Evolutionary conservation across 768 basidiomycete genomes (phyloP).

Genomic region (Termitomyces eurrhizus): DNA sequence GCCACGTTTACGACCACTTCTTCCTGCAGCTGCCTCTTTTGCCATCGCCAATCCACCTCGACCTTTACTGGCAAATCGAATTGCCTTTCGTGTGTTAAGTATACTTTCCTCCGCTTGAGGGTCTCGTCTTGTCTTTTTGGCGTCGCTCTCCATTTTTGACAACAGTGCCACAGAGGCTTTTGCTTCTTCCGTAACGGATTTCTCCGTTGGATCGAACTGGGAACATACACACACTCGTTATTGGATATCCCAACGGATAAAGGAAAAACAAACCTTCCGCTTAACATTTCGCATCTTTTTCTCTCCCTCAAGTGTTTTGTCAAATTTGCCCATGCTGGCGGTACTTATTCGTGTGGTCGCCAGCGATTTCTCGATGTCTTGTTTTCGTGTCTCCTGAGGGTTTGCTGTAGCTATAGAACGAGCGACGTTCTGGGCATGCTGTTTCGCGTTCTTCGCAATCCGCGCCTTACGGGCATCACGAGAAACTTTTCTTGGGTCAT

Average conservation of each 20-base stretch:
- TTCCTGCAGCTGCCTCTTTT: slow-evolving; percentile 31
- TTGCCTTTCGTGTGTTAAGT: slow-evolving; percentile 87
- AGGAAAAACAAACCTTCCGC: slow-evolving; percentile 68
- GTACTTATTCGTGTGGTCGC: slow-evolving; percentile 79
- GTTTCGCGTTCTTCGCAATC: slow-evolving; percentile 80
- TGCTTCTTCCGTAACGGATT: slow-evolving; percentile 61
- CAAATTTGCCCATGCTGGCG: slow-evolving; percentile 94
- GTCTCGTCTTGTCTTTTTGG: slow-evolving; percentile 55
- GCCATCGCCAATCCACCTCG: slow-evolving; percentile 59
- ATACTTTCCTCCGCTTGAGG: slow-evolving; percentile 48
- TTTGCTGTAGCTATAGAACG: slow-evolving; percentile 38
- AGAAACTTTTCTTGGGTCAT: slow-evolving; percentile 74
- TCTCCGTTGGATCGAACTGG: slow-evolving; percentile 85
- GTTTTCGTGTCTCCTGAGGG: slow-evolving; percentile 52
- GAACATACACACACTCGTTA: not conserved
- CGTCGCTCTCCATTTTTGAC: slow-evolving; percentile 67
- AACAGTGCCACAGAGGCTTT: slow-evolving; percentile 72
- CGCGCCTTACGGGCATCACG: slow-evolving; percentile 78
- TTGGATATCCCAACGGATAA: not conserved
- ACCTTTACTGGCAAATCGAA: slow-evolving; percentile 70
- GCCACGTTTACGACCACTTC: slow-evolving; percentile 24
- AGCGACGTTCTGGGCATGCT: slow-evolving; percentile 67
- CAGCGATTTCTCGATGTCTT: slow-evolving; percentile 71
- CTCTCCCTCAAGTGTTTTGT: slow-evolving; percentile 87
- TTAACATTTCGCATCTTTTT: slow-evolving; percentile 85